Evolutionary conservation across 805 yeast genomes (phyloP), one percentile per base, ranked within the genome.

Genomic region (Priceomyces castillae): DNA sequence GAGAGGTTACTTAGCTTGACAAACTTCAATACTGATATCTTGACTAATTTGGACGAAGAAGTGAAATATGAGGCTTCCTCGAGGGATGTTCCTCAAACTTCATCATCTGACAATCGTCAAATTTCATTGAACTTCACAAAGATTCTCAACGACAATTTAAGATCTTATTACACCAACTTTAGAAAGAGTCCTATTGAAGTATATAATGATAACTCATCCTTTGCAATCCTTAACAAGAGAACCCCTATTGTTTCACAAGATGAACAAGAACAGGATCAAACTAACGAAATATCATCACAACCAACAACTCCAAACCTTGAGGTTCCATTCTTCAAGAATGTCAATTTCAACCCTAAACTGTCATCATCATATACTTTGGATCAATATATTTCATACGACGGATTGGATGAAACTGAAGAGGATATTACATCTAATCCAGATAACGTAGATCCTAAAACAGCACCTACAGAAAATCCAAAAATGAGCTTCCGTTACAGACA

Each of bases 401-500:
- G 58, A 25, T 34, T 34, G 9, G 34, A 25, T 12, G 43, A 45
- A 20, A 40, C 43, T 10, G 45, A 39, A 22, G 42, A 41, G n/a
- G 23, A 22, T 20, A 38, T 23, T 16, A 22, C 20, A 30, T 15
- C 48, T 14, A 37, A 44, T n/a, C 28, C 51, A 2, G 50, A 44
- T 20, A 41, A 35, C 14, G 30, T 41, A 14, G 44, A 41, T 20
- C 46, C 47, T 5, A 49, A 44, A 37, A 26, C 49, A 4, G 41
- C 49, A 14, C 34, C 40, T 3, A 23, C 49, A 22, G 16, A 39
- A 20, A 48, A 55, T 31, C 37, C 36, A 23, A 65, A 65, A 43
- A 65, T 67, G 69, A 59, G 64, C 23, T 67, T 67, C 46, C 65
- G 61, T 47, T 68, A 68, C 50, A 59, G 72, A 34, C 69, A 64